Evolutionary conservation across 2,329 filamentous ascomycete genomes (phyloP), one percentile per base, ranked within the genome.

Genomic region (Hymenoscyphus albidus): DNA sequence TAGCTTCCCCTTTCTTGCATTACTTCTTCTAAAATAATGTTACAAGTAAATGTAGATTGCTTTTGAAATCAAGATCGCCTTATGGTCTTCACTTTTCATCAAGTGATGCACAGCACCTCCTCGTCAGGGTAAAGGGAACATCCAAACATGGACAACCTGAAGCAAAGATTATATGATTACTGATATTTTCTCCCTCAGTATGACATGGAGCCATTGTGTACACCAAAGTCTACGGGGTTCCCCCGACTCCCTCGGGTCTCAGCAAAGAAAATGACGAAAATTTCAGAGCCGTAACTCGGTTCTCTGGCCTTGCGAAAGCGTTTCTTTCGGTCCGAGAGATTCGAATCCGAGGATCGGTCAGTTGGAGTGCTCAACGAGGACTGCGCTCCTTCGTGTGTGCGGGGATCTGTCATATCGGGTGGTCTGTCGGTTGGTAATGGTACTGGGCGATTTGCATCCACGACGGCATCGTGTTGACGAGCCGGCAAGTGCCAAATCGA

Each of bases 331-430:
- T 22, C 44, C 44, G 44, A 22, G 44, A 22, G 44, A 6, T 12
- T 27, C n/a, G 22, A 10, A 3, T 27, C 44, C 44, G 44, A 51
- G 12, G n/a, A 12, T 51, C 44, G 18, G 44, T 10, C 10, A 2
- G 7, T 22, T 22, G 44, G 35, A 18, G 10, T 51, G n/a, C 42
- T 27, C n/a, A 51, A 51, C 9, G 44, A 22, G 44, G 18, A 27
- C 42, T 51, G 18, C 22, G n/a, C 5, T 16, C n/a, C 22, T 16
- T 22, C n/a, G 44, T 51, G 44, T 51, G 18, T 51, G 12, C 9
- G 44, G 44, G 42, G 44, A 51, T n/a, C n/a, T 51, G 44, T 51
- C 44, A 51, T 22, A 51, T 51, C 44, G 44, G 44, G 44, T 51
- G 44, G n/a, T 10, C n/a, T 51, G 18, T 22, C 12, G 44, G 44